Percentiles rank a stretch among this genome's conserved stretches.
Evolutionary conservation across 148 eudicot genomes (phyloP).

Genomic region (Nyssa sinensis): DNA sequence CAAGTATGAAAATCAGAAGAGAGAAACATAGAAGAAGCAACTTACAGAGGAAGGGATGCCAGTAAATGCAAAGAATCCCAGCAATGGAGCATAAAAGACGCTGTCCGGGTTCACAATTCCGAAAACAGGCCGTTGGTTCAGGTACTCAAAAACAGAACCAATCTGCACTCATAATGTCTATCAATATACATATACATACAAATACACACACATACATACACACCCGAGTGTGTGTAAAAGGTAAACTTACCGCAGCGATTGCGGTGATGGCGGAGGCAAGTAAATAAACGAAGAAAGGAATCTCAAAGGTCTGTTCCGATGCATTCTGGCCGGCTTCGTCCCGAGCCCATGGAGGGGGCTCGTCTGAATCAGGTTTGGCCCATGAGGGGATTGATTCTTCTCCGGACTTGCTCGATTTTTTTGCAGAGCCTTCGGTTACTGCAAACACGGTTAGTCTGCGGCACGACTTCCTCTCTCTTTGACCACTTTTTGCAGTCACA

Average conservation of each 20-base stretch:
- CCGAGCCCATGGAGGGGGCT: slow-evolving; percentile 97
- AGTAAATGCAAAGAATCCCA: slow-evolving; percentile 83
- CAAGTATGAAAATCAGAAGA: not conserved
- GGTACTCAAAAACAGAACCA: slow-evolving; percentile 88
- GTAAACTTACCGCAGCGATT: slow-evolving; percentile 73
- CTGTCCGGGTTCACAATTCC: slow-evolving; percentile 82
- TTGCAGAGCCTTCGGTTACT: slow-evolving; percentile 43
- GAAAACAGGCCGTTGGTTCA: slow-evolving; percentile 78
- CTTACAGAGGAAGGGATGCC: slow-evolving; percentile 93
- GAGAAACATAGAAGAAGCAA: slow-evolving; percentile 7
- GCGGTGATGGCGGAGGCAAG: slow-evolving; percentile 95
- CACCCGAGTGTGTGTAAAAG: not conserved
- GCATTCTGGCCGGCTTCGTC: slow-evolving; percentile 41
- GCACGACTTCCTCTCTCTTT: not conserved
- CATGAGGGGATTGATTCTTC: slow-evolving; percentile 66
- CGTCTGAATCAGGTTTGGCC: slow-evolving; percentile 86
- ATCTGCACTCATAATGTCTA: slow-evolving; percentile 36
- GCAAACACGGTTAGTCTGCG: slow-evolving; percentile 36
- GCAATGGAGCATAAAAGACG: slow-evolving; percentile 80
- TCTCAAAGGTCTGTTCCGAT: slow-evolving; percentile 39
- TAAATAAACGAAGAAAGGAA: slow-evolving; percentile 76
- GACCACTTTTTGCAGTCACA: not conserved
- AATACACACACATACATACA: not conserved
- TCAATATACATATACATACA: not conserved
- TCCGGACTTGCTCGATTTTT: slow-evolving; percentile 41